Evolutionary conservation across 176 grass and related monocot species (phyloP).

Genomic region (Chrysopogon serrulatus): DNA sequence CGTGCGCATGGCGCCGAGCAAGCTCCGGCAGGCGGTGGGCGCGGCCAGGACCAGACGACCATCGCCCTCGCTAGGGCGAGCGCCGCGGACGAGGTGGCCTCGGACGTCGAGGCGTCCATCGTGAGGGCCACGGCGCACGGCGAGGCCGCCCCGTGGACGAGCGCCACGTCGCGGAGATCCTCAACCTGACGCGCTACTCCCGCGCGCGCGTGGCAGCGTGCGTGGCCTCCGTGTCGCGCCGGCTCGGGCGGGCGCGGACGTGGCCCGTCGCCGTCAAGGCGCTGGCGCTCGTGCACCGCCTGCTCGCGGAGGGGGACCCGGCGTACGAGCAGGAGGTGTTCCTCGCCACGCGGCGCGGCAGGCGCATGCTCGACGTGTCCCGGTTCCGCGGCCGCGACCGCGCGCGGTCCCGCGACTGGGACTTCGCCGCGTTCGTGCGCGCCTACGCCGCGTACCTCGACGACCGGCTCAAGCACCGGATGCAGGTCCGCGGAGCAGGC

Average conservation of each 20-base stretch:
- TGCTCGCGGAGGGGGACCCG: slow-evolving; percentile 63
- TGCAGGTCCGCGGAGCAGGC: slow-evolving; percentile 26
- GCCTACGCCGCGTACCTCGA: slow-evolving; percentile 64
- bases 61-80: slow-evolving; percentile 45
- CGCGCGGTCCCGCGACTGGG: slow-evolving; percentile 24
- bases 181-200: slow-evolving; percentile 63
- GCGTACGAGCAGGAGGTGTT: slow-evolving; percentile 72
- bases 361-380: slow-evolving; percentile 62
- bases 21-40: slow-evolving; percentile 54
- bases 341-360: slow-evolving; percentile 41
- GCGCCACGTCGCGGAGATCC: slow-evolving; percentile 55
- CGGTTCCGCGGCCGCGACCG: slow-evolving; percentile 27
- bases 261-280: slow-evolving; percentile 78
- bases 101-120: slow-evolving; percentile 56
- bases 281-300: slow-evolving; percentile 62
- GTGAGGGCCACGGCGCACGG: slow-evolving; percentile 67
- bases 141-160: slow-evolving; percentile 49
- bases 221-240: slow-evolving; percentile 51
- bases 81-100: slow-evolving; percentile 33
- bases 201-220: slow-evolving; percentile 49
- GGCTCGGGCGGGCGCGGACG: slow-evolving; percentile 37
- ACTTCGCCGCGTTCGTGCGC: slow-evolving; percentile 57
- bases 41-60: slow-evolving; percentile 63
- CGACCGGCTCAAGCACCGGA: slow-evolving; percentile 55
- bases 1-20: slow-evolving; percentile 53